Percentiles rank a stretch among this genome's conserved stretches.
Evolutionary conservation across 2,329 filamentous ascomycete genomes (phyloP).

Genomic region (Geosmithia putterillii): DNA sequence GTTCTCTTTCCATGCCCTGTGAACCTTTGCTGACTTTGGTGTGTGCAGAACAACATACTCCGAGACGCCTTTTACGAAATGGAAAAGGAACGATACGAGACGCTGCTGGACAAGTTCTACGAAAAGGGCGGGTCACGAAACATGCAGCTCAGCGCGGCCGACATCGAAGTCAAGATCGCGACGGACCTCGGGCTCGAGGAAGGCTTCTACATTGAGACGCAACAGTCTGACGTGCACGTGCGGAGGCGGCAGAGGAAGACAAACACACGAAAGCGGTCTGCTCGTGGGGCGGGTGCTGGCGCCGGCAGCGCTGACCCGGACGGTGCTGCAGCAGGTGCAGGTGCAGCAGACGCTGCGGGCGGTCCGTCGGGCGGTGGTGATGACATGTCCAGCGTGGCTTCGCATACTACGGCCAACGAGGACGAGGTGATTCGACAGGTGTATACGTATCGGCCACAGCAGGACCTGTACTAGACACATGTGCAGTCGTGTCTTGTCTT

Average conservation of each 20-base stretch:
- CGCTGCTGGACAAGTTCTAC: conserved; percentile 29
- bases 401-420: background rate
- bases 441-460: background rate
- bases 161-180: conserved; percentile 2
- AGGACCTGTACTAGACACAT: background rate
- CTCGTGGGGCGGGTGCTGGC: background rate
- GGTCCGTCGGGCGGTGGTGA: background rate
- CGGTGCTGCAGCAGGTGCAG: too few species aligned
- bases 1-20: background rate
- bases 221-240: conserved; percentile 1
- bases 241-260: conserved; percentile 4
- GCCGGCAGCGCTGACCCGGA: too few species aligned
- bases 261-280: background rate
- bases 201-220: conserved; percentile 18
- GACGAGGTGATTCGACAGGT: background rate
- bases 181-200: conserved; percentile 13
- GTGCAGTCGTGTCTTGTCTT: too few species aligned
- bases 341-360: background rate
- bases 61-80: conserved; percentile 24
- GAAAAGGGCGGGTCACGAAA: conserved; percentile 35
- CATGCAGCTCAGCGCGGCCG: conserved; percentile 30
- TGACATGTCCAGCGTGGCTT: background rate
- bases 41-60: conserved; percentile 24
- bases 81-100: conserved; percentile 29
- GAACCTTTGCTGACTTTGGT: background rate